Percentiles rank a stretch among this genome's conserved stretches.
These are phyloP conservation scores for Suhomyces bribrorum DNA, from an alignment of 1,139 yeast genomes.

Conservation along the genomic window DNA sequence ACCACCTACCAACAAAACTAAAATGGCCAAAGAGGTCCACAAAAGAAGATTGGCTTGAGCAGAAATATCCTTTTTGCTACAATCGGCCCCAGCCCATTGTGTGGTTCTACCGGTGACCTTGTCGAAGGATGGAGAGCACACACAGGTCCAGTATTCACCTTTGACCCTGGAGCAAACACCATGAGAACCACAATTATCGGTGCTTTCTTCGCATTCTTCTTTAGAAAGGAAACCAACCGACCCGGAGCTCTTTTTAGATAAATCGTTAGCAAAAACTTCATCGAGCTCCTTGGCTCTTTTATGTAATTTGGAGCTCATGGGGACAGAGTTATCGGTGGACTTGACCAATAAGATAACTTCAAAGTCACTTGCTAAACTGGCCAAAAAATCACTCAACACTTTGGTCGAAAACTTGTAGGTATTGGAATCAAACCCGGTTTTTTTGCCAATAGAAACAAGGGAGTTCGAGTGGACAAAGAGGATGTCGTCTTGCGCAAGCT, in stretches of 20 bases:
- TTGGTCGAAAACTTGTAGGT: constrained; percentile 41
- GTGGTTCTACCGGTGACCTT: constrained; percentile 52
- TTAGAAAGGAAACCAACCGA: constrained; percentile 42
- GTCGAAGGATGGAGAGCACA: constrained; percentile 55
- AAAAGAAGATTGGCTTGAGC: constrained; percentile 64
- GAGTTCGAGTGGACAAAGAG: constrained; percentile 43
- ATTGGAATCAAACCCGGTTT: constrained; percentile 42
- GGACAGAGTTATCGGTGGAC: constrained; percentile 5
- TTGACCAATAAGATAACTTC: constrained; percentile 32
- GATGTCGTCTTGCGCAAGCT: constrained; percentile 22
- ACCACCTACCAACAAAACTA: constrained; percentile 52
- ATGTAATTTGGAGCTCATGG: constrained; percentile 5
- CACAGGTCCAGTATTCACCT: constrained; percentile 55
- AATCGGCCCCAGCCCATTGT: constrained; percentile 66
- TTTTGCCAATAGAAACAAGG: constrained; percentile 41
- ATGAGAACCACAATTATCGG: constrained; percentile 60
- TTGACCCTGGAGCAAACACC: constrained; percentile 55
- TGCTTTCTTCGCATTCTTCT: constrained; percentile 53
- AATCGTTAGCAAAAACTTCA: constrained; percentile 20
- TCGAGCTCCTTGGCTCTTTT: constrained; percentile 22
- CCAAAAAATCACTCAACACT: constrained; percentile 34
- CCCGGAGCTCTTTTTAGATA: constrained; percentile 24
- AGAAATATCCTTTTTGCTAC: constrained; percentile 66
- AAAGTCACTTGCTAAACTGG: constrained; percentile 27
- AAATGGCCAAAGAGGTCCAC: constrained; percentile 59